phyloP scores from a whole-genome alignment of 306 rosid species.

The Ceratonia siliqua region DNA sequence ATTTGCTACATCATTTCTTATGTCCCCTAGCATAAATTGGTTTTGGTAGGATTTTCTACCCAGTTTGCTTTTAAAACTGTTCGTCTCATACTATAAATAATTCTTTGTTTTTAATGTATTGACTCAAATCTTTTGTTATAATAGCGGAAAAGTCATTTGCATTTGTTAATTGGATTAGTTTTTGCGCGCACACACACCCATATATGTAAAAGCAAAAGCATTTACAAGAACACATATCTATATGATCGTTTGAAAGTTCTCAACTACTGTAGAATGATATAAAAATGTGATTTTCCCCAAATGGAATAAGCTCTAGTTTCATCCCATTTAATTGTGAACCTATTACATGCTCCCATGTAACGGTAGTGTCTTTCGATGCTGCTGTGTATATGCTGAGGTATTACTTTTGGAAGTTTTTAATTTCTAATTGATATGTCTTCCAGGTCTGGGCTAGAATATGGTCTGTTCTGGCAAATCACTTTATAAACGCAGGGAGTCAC shows the following conservation, averaged over 20 bases:
- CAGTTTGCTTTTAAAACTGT: conserved; percentile 13
- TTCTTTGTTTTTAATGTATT: conserved; percentile 17
- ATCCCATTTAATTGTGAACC: conserved; percentile 9
- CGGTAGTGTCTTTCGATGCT: conserved; percentile 25
- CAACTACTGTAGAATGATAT: not conserved
- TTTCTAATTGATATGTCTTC: conserved; percentile 36
- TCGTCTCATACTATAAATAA: not conserved
- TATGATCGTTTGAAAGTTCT: not conserved
- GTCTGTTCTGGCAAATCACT: conserved; percentile 95
- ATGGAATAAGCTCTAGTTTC: not conserved
- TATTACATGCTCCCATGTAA: not conserved
- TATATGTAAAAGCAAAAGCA: not conserved
- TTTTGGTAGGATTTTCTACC: conserved; percentile 16
- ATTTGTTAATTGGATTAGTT: conserved; percentile 16
- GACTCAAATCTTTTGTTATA: conserved; percentile 11
- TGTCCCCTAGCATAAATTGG: conserved; percentile 23
- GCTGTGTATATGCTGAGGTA: conserved; percentile 1
- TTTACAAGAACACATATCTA: conserved; percentile 4
- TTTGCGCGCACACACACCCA: too few relatives aligned
- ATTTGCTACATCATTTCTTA: conserved; percentile 26
- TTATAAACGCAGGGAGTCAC: conserved; percentile 97
- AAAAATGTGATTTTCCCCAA: conserved; percentile 23
- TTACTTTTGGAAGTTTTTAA: conserved; percentile 25
- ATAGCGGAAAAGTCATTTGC: not conserved
- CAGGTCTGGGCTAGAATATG: conserved; percentile 99